Evolutionary conservation across 2,329 filamentous ascomycete species (phyloP), one percentile per base, ranked within the genome.

Genomic region (Penicillium digitatum): DNA sequence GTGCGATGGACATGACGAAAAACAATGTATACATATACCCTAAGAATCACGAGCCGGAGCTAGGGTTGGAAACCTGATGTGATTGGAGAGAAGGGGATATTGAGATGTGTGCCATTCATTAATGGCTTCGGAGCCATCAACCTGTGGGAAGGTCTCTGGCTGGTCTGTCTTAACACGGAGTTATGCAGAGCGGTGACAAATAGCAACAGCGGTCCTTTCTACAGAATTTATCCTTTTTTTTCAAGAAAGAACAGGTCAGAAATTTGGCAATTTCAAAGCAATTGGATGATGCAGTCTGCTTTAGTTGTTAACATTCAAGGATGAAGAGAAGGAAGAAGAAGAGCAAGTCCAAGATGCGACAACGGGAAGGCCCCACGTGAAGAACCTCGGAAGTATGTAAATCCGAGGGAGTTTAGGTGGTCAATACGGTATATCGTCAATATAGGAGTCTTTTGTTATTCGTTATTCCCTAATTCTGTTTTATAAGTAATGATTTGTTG

Each of bases 401-500:
- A 59, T 69, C 68, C 67, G 62, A 55, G 56, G 57, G 50, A 56
- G 66, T 54, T 66, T 63, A 70, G 69, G 70, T 72, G 69, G 66
- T 71, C 70, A 69, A 56, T 71, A 65, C 62, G 52, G 60, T 57
- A 66, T 60, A 65, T 57, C 62, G 40, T 65, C 63, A 63, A 64
- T 58, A 61, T 37, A 43, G 52, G 55, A 53, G 61, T 58, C 55
- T 56, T 29, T 40, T 24, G 45, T 35, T 40, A 22, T n/a, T 50
- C 22, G 8, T 26, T 24, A 32, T 39, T 53, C 22, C 26, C 27
- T 34, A 24, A 38, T 29, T 44, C 16, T 31, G 26, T 27, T 37
- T 27, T 18, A 22, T 31, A 38, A 27, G 44, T 54, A 22, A 52
- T 48, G 51, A 20, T 40, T 42, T 18, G 29, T 42, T 39, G 51